Percentiles rank a stretch among this genome's conserved stretches.
Evolutionary conservation across 2,329 filamentous ascomycete species (phyloP).

Genomic region (Sporothrix pallida): DNA sequence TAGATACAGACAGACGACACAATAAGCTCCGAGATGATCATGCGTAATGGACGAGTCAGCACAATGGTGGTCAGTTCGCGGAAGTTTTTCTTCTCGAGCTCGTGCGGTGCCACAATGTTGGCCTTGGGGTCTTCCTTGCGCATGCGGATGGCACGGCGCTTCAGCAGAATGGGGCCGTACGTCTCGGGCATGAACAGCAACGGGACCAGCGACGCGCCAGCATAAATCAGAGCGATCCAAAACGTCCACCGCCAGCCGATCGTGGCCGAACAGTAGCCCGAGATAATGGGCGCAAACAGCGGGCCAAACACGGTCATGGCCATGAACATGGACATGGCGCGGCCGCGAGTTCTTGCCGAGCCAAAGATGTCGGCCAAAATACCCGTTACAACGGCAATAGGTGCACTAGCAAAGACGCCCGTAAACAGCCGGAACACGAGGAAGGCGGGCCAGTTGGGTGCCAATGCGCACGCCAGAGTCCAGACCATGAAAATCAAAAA

Average conservation of each 20-base stretch:
- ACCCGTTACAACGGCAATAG: conserved; percentile 66
- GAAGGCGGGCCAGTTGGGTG: conserved; percentile 58
- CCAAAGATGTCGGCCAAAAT: conserved; percentile 71
- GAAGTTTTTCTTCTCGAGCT: conserved; percentile 64
- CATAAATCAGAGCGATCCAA: conserved; percentile 73
- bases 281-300: conserved; percentile 68
- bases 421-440: conserved; percentile 60
- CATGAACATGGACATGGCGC: conserved; percentile 66
- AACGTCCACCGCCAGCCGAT: conserved; percentile 74
- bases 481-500: conserved; percentile 57
- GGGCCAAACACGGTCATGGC: conserved; percentile 68
- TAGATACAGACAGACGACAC: conserved; percentile 73
- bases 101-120: conserved; percentile 63
- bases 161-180: conserved; percentile 63
- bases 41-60: conserved; percentile 71
- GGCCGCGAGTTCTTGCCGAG: conserved; percentile 60
- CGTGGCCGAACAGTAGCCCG: conserved; percentile 63
- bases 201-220: conserved; percentile 64
- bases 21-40: conserved; percentile 75
- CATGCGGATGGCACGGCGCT: conserved; percentile 60
- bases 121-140: conserved; percentile 57
- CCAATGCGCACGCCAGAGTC: conserved; percentile 62
- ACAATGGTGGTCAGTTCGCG: conserved; percentile 70
- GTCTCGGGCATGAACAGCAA: conserved; percentile 70
- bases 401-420: conserved; percentile 61